Base-by-base conservation (phyloP, 169 alveolate genomes). In the Babesia divergens region DNA sequence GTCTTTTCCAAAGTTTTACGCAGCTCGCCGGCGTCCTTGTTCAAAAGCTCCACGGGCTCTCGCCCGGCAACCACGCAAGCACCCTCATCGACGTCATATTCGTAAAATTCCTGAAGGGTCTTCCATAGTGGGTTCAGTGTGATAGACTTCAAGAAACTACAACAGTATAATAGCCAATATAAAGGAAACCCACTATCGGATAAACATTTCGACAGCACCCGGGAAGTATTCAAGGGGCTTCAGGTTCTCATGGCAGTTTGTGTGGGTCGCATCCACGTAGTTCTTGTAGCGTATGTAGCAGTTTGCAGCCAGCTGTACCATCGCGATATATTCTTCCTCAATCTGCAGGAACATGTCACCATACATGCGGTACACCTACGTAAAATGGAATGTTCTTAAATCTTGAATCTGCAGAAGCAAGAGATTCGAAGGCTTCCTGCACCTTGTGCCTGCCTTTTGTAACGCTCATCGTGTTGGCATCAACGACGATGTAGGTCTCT, bases 301-400 rank as follows among this genome's bases (percentile, higher is more conserved):
- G 43, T 62, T 50, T 34, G 82, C 51, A 18, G 82, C 88, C 55
- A 87, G 86, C 67, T 87, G 91, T 11, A 84, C 79, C 72, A 81
- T 80, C 20, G 93, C 93, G 18, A 87, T 77, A 32, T 83, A 87
- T 60, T 87, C 93, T 26, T 87, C 88, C 14, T 70, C 83, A 18
- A 79, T 28, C 85, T 75, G 62, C 7, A 11, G 13, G 29, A 9
- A 40, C 26, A 58, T 24, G n/a, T 1, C 6, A 32, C 32, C 13
- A 40, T 22, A 2, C 35, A 46, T 7, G 9, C 42, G 6, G 52
- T 5, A 14, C 35, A 60, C 77, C 47, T 38, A 85, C 89, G 59
- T 86, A 71, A 69, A 86, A 86, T 0, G 92, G 92, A 2, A 83
- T 84, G 66, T 86, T 86, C 20, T 80, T 74, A 64, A 82, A 86